Base-by-base conservation (phyloP, 2,329 filamentous ascomycete species). In the Plenodomus biglobosus region DNA sequence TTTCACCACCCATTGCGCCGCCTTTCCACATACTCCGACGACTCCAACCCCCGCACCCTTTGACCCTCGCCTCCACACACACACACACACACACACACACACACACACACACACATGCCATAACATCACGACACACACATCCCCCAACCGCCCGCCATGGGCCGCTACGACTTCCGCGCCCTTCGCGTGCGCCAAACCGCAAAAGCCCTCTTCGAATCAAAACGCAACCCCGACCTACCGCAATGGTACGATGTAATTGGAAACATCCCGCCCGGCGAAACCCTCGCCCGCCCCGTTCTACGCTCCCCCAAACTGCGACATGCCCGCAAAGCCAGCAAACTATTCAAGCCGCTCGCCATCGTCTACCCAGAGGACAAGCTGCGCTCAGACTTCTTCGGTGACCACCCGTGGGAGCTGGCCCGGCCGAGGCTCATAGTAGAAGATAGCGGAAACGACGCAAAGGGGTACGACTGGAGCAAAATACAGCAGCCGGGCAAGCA, bases 391-490 rank as follows among this genome's bases (percentile, higher is more conserved):
- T 99, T 97, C 76, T 99, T 89, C 77, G 84, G 81, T 65, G 92
- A 99, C 72, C 94, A 99, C 70, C 94, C 94, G 4, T 99, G 94
- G 94, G 94, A 99, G 75, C 77, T 99, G 66, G 94, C 94, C 16
- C 82, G 92, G 54, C 94, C 94, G 45, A 82, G 90, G 59, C 80
- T 96, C 49, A 78, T 99, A 39, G 76, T 97, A 8, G 94, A 99
- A 75, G 78, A 85, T 59, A 87, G 92, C 64, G 94, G 94, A 44
- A 88, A 87, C 68, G 92, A 99, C 66, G 78, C 83, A 42, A 83
- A 86, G 69, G 78, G 75, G 45, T 85, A 84, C 63, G 84, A 96
- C 72, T 97, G 92, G 92, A 88, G 86, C 60, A 85, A 80, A 19
- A 72, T 95, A 59, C 77, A 80, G 61, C 94, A 97, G 75, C 81